These are phyloP conservation scores for Chlorella vulgaris DNA, from an alignment of 139 green algal species.

Conservation along the genomic window DNA sequence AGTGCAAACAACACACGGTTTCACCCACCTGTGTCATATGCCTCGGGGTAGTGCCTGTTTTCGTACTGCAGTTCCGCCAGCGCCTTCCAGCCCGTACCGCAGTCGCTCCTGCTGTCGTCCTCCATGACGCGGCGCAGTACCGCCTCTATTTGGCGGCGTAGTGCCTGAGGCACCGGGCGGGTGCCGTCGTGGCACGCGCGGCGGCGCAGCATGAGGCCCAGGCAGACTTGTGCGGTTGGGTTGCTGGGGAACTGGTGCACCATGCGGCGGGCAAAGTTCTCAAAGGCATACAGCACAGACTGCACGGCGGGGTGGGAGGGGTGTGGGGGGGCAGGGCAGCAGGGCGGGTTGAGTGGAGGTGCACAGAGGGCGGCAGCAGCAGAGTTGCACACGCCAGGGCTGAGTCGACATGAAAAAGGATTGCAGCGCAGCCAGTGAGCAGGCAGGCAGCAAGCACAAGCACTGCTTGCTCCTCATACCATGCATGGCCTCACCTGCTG, in stretches of 20 bases:
- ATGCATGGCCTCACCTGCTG: conserved; percentile 15
- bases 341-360: background rate
- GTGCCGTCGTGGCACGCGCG: conserved; percentile 36
- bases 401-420: no score
- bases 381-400: no score
- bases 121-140: conserved; percentile 45
- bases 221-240: conserved; percentile 47
- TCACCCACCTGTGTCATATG: conserved; percentile 35
- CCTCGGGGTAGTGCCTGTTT: conserved; percentile 49
- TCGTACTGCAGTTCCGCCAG: conserved; percentile 70
- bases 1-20: no score
- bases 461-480: no score
- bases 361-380: background rate
- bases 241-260: conserved; percentile 53
- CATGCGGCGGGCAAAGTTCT: conserved; percentile 46
- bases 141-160: conserved; percentile 35
- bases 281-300: conserved; percentile 37
- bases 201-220: conserved; percentile 60
- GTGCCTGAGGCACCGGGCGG: conserved; percentile 33
- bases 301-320: background rate
- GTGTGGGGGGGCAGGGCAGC: background rate
- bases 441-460: no score
- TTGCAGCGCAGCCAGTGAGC: no score
- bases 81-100: conserved; percentile 59
- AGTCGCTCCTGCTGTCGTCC: conserved; percentile 33